phyloP scores from a whole-genome alignment of 1,284 basidiomycete genomes.

The Ganoderma resinaceum region DNA sequence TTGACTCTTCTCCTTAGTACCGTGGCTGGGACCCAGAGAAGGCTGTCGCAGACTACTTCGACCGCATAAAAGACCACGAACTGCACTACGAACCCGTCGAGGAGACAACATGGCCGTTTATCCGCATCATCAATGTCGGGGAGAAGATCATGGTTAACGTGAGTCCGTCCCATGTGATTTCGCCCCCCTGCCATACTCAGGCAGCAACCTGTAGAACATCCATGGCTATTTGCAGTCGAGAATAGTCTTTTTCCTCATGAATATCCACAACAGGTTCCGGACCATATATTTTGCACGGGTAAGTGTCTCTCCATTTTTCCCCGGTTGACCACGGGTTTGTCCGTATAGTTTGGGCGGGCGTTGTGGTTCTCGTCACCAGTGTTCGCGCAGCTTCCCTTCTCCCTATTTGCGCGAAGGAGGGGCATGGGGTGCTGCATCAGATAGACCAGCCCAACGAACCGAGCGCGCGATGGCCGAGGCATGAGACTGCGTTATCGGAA shows the following conservation, averaged over 20 bases:
- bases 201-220: constrained; percentile 66
- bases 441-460: too few species aligned
- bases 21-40: constrained; percentile 91
- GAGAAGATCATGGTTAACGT: constrained; percentile 94
- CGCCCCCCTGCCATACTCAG: not conserved
- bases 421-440: too few species aligned
- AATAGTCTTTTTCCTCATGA: constrained; percentile 98
- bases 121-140: constrained; percentile 96
- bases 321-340: too few species aligned
- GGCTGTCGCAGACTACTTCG: constrained; percentile 92
- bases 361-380: too few species aligned
- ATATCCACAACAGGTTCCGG: constrained; percentile 92
- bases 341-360: too few species aligned
- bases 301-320: constrained; percentile 36
- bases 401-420: too few species aligned
- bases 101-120: constrained; percentile 88
- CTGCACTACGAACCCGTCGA: constrained; percentile 89
- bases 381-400: too few species aligned
- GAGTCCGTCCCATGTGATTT: constrained; percentile 37
- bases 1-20: constrained; percentile 62
- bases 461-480: too few species aligned
- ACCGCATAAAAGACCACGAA: constrained; percentile 90
- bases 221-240: constrained; percentile 89
- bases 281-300: constrained; percentile 95
- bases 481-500: too few species aligned